phyloP scores from a whole-genome alignment of 2,329 filamentous ascomycete species.

The Lojkania enalia region DNA sequence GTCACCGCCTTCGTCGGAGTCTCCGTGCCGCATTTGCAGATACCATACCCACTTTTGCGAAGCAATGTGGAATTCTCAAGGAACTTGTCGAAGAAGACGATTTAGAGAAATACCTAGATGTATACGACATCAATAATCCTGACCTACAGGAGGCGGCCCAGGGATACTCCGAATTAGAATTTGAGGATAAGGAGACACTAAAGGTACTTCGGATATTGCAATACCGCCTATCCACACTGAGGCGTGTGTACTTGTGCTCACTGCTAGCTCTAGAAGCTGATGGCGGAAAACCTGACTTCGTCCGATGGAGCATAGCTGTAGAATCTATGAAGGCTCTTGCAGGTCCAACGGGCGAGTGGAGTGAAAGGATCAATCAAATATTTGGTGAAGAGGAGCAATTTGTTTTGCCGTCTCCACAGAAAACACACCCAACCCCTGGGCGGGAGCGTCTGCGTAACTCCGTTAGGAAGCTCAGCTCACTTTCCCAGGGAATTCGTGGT shows the following conservation, averaged over 20 bases:
- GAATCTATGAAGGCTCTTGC: conserved; percentile 73
- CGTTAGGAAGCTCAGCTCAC: conserved; percentile 81
- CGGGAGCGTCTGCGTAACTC: conserved; percentile 84
- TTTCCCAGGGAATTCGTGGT: conserved; percentile 87
- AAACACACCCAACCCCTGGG: conserved; percentile 66
- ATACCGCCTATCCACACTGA: conserved; percentile 75
- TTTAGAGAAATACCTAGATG: conserved; percentile 87
- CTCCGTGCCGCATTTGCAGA: conserved; percentile 71
- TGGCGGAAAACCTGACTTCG: conserved; percentile 74
- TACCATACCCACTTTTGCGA: conserved; percentile 71
- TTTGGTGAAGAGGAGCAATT: conserved; percentile 75
- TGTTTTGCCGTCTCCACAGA: conserved; percentile 58
- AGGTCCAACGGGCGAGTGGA: conserved; percentile 62
- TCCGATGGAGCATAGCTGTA: conserved; percentile 76
- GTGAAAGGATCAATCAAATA: conserved; percentile 67
- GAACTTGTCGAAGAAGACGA: conserved; percentile 77
- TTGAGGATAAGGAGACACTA: conserved; percentile 75
- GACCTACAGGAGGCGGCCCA: conserved; percentile 51
- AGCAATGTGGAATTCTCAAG: conserved; percentile 69
- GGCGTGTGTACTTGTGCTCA: conserved; percentile 87
- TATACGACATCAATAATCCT: conserved; percentile 54
- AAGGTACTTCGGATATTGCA: conserved; percentile 70
- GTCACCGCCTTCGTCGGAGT: conserved; percentile 75
- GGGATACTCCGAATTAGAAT: conserved; percentile 65
- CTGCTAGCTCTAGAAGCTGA: conserved; percentile 83